Conservation (phyloP, 345 rosid genomes). For the Citrus cavaleriei region DNA sequence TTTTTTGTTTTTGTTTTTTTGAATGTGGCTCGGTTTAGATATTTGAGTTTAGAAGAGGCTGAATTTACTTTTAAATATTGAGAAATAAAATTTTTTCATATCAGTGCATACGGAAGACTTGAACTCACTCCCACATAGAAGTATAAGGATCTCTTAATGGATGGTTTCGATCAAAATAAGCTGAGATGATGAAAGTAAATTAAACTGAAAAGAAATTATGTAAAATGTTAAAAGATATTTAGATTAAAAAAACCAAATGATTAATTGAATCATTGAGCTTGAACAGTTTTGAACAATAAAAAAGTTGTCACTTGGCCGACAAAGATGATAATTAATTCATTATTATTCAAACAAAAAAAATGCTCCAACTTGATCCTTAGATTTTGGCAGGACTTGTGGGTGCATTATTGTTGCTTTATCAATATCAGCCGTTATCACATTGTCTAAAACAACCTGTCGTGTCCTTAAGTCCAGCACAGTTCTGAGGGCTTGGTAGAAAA, state of each 20-base stretch:
- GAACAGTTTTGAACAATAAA: neutral
- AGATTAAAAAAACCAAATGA: no score
- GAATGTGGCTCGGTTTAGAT: no score
- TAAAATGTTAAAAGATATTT: no score
- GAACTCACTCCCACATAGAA: no score
- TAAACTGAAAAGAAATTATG: no score
- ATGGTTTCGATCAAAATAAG: neutral
- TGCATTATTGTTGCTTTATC: conserved; percentile 6
- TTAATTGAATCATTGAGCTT: neutral
- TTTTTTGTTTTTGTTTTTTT: no score
- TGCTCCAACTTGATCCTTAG: neutral
- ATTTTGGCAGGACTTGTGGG: conserved; percentile 7
- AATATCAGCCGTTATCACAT: conserved; percentile 14
- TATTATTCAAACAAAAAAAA: neutral
- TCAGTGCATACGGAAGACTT: no score
- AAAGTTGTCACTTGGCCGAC: neutral
- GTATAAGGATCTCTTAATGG: no score
- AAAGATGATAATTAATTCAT: neutral
- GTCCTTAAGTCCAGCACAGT: neutral
- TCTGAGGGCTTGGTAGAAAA: neutral
- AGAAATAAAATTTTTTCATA: no score
- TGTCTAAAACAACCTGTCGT: conserved; percentile 1
- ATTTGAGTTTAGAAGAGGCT: no score
- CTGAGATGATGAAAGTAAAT: neutral
- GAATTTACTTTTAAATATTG: no score